phyloP scores from a whole-genome alignment of 768 basidiomycete genomes.

The Hydnomerulius pinastri region DNA sequence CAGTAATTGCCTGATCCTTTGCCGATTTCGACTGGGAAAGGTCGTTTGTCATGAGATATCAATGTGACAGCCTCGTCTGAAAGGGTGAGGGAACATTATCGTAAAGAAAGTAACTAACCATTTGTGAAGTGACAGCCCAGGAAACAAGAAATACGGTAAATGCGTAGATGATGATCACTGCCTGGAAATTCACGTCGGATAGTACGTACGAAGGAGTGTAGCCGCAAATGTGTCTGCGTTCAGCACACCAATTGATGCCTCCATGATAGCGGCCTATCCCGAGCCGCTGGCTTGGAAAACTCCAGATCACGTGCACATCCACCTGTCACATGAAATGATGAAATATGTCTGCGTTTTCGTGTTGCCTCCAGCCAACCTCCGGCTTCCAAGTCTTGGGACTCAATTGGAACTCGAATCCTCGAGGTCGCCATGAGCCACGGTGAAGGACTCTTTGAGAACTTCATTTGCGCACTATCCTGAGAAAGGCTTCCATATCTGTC shows the following conservation, averaged over 20 bases:
- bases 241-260: too few relatives aligned
- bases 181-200: neutral
- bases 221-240: too few relatives aligned
- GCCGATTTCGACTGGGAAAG: conserved; percentile 25
- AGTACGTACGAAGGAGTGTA: neutral
- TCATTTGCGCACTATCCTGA: neutral
- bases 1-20: conserved; percentile 50
- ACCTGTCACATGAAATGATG: too few relatives aligned
- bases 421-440: too few relatives aligned
- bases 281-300: conserved; percentile 21
- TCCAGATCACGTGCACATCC: conserved; percentile 19
- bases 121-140: conserved; percentile 3
- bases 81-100: neutral
- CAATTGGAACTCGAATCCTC: neutral
- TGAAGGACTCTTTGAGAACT: neutral
- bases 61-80: neutral
- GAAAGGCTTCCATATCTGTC: neutral
- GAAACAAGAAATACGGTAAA: neutral
- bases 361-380: too few relatives aligned
- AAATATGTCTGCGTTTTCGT: too few relatives aligned
- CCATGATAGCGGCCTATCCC: conserved; percentile 22
- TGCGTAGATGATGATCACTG: neutral
- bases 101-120: conserved; percentile 23
- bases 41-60: neutral
- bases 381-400: too few relatives aligned